Evolutionary conservation across 768 basidiomycete species (phyloP).

Genomic region (Rhizopogon roseolus): DNA sequence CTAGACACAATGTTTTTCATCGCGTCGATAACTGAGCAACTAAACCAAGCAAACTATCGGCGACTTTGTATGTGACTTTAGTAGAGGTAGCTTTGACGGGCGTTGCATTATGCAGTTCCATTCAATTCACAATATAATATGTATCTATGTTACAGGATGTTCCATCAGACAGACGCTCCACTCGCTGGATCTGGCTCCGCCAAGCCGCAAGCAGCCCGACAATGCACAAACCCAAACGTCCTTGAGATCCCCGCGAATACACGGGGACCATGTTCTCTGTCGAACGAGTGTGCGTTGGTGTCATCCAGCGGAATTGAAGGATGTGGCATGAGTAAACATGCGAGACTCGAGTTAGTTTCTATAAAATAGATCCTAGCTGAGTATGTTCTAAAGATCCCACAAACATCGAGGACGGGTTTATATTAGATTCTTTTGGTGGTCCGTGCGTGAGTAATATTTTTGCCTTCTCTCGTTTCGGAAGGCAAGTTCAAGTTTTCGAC

Average conservation of each 20-base stretch:
- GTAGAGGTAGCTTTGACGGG: too few species aligned
- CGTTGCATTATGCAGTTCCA: too few species aligned
- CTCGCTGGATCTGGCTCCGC: constrained; percentile 28
- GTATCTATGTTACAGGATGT: background rate
- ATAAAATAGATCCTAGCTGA: too few species aligned
- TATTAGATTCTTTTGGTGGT: constrained; percentile 22
- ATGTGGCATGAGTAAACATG: constrained; percentile 41
- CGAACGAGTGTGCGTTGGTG: constrained; percentile 29
- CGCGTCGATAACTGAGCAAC: too few species aligned
- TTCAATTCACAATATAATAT: too few species aligned
- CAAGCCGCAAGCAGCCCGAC: constrained; percentile 18
- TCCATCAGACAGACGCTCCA: constrained; percentile 39
- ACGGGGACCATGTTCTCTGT: constrained; percentile 33
- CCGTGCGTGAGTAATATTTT: constrained; percentile 24
- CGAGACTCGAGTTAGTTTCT: too few species aligned
- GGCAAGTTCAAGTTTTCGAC: too few species aligned
- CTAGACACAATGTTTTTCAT: too few species aligned
- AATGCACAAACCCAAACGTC: constrained; percentile 28
- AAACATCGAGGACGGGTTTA: background rate
- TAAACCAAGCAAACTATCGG: too few species aligned
- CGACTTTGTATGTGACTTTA: too few species aligned
- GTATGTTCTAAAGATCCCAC: constrained; percentile 34
- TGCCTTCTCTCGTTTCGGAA: too few species aligned
- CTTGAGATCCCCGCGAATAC: constrained; percentile 24
- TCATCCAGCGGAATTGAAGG: constrained; percentile 38